Evolutionary conservation across 352 stramenopile genomes (phyloP).

Genomic region (Thalassiosira hispida): DNA sequence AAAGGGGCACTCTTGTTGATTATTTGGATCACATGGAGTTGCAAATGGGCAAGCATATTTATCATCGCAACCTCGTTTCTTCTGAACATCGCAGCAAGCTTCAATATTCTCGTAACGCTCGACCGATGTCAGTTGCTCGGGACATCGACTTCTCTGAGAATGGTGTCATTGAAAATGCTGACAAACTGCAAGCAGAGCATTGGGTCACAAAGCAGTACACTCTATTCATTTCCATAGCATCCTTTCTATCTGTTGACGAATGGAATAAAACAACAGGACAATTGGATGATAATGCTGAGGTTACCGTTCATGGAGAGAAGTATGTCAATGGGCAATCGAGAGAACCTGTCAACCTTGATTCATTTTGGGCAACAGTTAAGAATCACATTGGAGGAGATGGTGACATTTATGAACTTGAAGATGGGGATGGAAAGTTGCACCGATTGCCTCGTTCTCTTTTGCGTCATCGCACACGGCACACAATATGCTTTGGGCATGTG

Average conservation of each 20-base stretch:
- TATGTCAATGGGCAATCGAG: no score
- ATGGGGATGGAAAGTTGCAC: not conserved
- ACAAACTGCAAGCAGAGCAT: slow-evolving; percentile 25
- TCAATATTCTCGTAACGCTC: not conserved
- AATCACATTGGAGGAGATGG: not conserved
- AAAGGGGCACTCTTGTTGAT: not conserved
- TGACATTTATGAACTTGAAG: slow-evolving; percentile 13
- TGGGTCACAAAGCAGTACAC: slow-evolving; percentile 22
- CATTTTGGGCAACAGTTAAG: slow-evolving; percentile 20
- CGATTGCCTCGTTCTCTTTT: not conserved
- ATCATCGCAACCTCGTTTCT: slow-evolving; percentile 1
- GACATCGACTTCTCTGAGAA: slow-evolving; percentile 1
- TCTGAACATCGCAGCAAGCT: not conserved
- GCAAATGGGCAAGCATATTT: not conserved
- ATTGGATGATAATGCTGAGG: slow-evolving; percentile 11
- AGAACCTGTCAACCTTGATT: not conserved
- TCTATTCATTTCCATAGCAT: slow-evolving; percentile 19
- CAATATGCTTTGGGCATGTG: slow-evolving; percentile 18
- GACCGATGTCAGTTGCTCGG: not conserved
- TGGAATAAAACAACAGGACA: slow-evolving; percentile 15
- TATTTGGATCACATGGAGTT: not conserved
- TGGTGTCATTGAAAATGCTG: not conserved
- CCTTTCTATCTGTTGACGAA: not conserved
- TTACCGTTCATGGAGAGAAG: slow-evolving; percentile 26
- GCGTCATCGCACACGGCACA: slow-evolving; percentile 1